Conservation (phyloP, 2,329 filamentous ascomycete species). For the Clonostachys sp. region DNA sequence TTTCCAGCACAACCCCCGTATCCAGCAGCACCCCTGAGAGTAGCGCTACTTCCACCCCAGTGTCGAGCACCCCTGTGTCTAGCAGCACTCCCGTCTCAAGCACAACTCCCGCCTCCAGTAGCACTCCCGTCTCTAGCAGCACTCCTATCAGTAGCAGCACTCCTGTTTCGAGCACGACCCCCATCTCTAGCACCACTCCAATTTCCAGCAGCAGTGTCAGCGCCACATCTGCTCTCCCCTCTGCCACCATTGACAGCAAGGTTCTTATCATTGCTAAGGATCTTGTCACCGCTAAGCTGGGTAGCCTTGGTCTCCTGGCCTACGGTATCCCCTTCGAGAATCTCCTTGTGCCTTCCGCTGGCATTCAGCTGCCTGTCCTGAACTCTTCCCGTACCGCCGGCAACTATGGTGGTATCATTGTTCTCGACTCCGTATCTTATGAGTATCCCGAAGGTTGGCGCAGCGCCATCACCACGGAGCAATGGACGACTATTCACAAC, state of each 20-base stretch:
- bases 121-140: no score
- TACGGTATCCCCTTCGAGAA: conserved; percentile 57
- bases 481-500: conserved; percentile 50
- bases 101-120: no score
- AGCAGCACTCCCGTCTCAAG: no score
- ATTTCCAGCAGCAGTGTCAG: no score
- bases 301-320: conserved; percentile 48
- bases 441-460: conserved; percentile 40
- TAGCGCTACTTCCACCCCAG: no score
- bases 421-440: conserved; percentile 48
- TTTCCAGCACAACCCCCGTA: no score
- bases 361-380: conserved; percentile 44
- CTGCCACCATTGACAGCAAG: conserved; percentile 30
- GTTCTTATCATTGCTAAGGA: conserved; percentile 54
- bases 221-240: no score
- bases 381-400: conserved; percentile 41
- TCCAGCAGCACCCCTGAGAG: no score
- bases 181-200: no score
- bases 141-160: no score
- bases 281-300: conserved; percentile 38
- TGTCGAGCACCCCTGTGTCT: no score
- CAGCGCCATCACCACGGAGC: conserved; percentile 48
- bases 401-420: conserved; percentile 56
- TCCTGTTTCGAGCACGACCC: no score
- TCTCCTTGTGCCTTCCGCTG: conserved; percentile 47